These are phyloP conservation scores for Thalassiosira livingstoniorum DNA, from an alignment of 352 stramenopile genomes.

Conservation along the genomic window DNA sequence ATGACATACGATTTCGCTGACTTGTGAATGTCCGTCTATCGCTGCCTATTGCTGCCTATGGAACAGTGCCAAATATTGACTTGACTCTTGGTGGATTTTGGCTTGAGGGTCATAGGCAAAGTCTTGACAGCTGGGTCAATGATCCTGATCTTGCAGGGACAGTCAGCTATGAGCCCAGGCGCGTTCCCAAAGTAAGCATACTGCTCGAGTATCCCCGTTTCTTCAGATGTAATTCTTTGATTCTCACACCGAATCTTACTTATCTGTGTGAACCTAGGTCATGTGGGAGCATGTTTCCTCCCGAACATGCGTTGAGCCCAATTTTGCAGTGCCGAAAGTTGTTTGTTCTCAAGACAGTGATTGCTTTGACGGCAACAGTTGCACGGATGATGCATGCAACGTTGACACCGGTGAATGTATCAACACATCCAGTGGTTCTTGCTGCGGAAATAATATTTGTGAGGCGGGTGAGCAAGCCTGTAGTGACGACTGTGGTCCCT, in stretches of 20 bases:
- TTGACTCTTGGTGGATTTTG: constrained; percentile 9
- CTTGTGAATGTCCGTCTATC: too few species aligned
- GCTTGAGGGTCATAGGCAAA: neutral
- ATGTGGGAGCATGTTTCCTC: constrained; percentile 3
- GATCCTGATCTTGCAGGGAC: neutral
- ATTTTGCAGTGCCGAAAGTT: neutral
- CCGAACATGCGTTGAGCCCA: neutral
- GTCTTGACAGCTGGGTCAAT: constrained; percentile 9
- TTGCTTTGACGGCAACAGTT: constrained; percentile 24
- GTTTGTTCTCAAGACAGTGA: neutral
- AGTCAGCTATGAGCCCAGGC: constrained; percentile 14
- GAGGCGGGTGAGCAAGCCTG: constrained; percentile 18
- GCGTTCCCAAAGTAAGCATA: constrained; percentile 17
- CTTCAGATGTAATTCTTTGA: neutral
- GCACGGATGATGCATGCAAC: constrained; percentile 21
- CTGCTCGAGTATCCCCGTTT: neutral
- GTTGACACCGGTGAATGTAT: neutral
- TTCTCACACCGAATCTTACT: neutral
- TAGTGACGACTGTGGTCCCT: constrained; percentile 28
- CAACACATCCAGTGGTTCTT: neutral
- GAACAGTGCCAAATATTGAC: too few species aligned
- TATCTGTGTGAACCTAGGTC: neutral
- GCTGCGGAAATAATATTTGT: constrained; percentile 30
- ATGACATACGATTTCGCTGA: too few species aligned
- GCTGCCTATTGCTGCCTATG: too few species aligned